Percentiles rank a stretch among this genome's conserved stretches.
Evolutionary conservation across 257 asterid genomes (phyloP).

Genomic region (Eustoma russellianum): DNA sequence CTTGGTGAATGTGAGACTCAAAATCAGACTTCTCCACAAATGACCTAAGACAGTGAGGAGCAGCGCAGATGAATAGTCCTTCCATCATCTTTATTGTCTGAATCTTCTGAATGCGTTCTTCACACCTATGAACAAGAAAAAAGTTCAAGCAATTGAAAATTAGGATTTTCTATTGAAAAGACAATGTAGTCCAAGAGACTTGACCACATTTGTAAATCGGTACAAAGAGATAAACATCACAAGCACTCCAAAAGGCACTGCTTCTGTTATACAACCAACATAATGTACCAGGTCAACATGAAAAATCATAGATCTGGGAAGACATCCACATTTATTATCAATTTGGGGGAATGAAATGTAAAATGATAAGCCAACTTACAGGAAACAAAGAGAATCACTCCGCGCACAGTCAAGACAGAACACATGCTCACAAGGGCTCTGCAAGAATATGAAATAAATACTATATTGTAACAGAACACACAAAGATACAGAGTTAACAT

Average conservation of each 20-base stretch:
- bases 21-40: conserved; percentile 75
- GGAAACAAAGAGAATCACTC: conserved; percentile 85
- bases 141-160: not conserved
- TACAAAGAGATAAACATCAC: not conserved
- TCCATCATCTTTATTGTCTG: conserved; percentile 95
- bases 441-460: conserved; percentile 28
- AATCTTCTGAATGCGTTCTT: conserved; percentile 86
- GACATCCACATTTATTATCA: not conserved
- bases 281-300: too few relatives aligned
- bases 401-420: conserved; percentile 97
- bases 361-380: conserved; percentile 43
- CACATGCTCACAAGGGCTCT: conserved; percentile 96
- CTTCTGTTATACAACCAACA: not conserved
- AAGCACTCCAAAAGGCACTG: not conserved
- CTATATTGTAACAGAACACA: conserved; percentile 3
- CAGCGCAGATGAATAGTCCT: conserved; percentile 80
- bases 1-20: conserved; percentile 52
- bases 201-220: not conserved
- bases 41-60: conserved; percentile 93
- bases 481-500: not conserved
- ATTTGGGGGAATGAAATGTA: not conserved
- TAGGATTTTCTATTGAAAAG: conserved; percentile 1
- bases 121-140: conserved; percentile 47
- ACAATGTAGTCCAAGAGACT: not conserved
- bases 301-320: too few relatives aligned